These are phyloP conservation scores for Herpetospermum pedunculosum DNA, from an alignment of 306 rosid species.

Conservation along the genomic window DNA sequence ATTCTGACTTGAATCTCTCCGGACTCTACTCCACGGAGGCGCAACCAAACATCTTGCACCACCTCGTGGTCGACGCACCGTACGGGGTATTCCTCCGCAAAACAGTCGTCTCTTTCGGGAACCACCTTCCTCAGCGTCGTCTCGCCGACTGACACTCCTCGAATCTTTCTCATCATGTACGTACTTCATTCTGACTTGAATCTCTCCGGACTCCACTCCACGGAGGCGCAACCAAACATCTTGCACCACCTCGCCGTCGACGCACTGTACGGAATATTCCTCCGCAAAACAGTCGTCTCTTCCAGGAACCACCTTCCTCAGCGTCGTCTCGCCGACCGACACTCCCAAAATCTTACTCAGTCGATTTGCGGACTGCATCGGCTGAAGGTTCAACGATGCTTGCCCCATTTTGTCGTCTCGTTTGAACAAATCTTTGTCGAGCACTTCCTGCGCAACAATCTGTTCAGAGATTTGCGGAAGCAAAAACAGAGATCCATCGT, in stretches of 20 bases:
- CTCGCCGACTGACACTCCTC: slow-evolving; percentile 44
- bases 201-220: slow-evolving; percentile 74
- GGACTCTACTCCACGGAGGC: slow-evolving; percentile 72
- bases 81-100: slow-evolving; percentile 60
- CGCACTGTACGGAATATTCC: slow-evolving; percentile 55
- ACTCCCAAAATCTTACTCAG: slow-evolving; percentile 48
- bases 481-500: neutral
- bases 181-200: slow-evolving; percentile 53
- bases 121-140: slow-evolving; percentile 64
- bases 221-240: slow-evolving; percentile 78
- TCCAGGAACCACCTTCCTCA: slow-evolving; percentile 74
- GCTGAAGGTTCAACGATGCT: slow-evolving; percentile 75
- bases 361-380: slow-evolving; percentile 67
- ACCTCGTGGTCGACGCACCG: slow-evolving; percentile 60
- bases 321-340: slow-evolving; percentile 48
- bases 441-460: slow-evolving; percentile 56
- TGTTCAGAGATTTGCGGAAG: neutral
- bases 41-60: slow-evolving; percentile 72
- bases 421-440: slow-evolving; percentile 79
- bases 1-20: slow-evolving; percentile 70
- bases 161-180: slow-evolving; percentile 23
- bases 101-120: slow-evolving; percentile 63
- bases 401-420: slow-evolving; percentile 88
- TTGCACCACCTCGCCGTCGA: slow-evolving; percentile 71
- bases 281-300: slow-evolving; percentile 57